Conservation (phyloP, 768 basidiomycete species). For the Podaxis sp. region DNA sequence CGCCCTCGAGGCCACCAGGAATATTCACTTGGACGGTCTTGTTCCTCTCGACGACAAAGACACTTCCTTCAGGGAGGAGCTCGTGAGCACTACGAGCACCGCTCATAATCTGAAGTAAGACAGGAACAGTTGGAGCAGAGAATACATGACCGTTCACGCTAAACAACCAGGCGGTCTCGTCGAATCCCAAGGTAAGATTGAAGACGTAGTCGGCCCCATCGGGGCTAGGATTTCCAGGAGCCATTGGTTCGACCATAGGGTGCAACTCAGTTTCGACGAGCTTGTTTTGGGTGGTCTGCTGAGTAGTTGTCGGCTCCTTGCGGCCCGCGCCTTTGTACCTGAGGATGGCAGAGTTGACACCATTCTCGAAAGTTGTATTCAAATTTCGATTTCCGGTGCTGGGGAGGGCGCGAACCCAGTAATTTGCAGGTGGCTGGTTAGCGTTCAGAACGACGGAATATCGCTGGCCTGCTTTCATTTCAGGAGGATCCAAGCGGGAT, state of each 20-base stretch:
- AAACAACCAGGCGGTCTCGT: conserved; percentile 10
- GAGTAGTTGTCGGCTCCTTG: conserved; percentile 23
- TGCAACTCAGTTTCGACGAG: conserved; percentile 25
- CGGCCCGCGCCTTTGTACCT: conserved; percentile 39
- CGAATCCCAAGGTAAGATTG: conserved; percentile 21
- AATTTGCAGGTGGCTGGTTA: conserved; percentile 41
- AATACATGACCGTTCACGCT: conserved; percentile 15
- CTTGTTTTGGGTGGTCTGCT: conserved; percentile 11
- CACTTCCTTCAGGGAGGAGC: conserved; percentile 41
- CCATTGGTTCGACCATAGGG: conserved; percentile 19
- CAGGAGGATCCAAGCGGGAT: background rate
- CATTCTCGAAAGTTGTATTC: conserved; percentile 25
- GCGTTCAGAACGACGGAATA: conserved; percentile 40
- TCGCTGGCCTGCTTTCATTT: conserved; percentile 30
- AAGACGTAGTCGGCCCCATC: conserved; percentile 24
- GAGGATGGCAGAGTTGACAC: conserved; percentile 44
- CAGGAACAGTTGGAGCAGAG: conserved; percentile 38
- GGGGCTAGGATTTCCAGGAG: conserved; percentile 24
- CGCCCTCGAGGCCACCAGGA: conserved; percentile 27
- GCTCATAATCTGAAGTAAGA: conserved; percentile 51
- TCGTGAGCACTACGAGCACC: conserved; percentile 38
- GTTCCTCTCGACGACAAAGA: conserved; percentile 44
- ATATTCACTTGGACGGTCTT: conserved; percentile 51
- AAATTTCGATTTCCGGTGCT: conserved; percentile 18
- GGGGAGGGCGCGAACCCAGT: conserved; percentile 38